Evolutionary conservation across 306 rosid species (phyloP), one percentile per base, ranked within the genome.

Genomic region (Prunus padus): DNA sequence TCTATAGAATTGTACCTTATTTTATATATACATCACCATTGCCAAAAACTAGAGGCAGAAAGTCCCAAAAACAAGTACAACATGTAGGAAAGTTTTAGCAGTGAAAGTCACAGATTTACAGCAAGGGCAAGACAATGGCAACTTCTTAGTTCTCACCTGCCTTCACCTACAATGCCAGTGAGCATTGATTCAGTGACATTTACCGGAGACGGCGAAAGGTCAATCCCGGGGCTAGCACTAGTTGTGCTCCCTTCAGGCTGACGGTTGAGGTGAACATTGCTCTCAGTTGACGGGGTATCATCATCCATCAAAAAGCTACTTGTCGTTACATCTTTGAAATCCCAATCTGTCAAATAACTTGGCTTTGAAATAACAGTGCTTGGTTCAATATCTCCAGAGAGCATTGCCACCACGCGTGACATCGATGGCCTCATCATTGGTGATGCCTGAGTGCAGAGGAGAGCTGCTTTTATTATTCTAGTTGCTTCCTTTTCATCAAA

Each of bases 351-450:
- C 63, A 79, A 65, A 79, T 79, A 79, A 55, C 78, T 72, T 12
- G 82, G 82, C 68, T 73, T 72, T 6, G 82, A 55, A 37, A 72
- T 79, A 2, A 15, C 62, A 16, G 16, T 66, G 42, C 63, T 74
- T 9, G 73, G 22, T 63, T 65, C 82, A 30, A 59, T 28, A 20
- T 72, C 76, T 45, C 82, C 78, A 0, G 74, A 13, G 30, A 79
- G 78, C 82, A 79, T 79, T 37, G 68, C 74, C 68, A 79, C 82
- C n/a, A 79, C 78, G 2, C 82, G 77, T 2, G 82, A 79, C 82
- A 79, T 79, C 1, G 78, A 52, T 14, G 82, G 82, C 16, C 82
- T 65, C 78, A 66, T 20, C 20, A 26, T 5, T 8, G 82, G 47
- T 2, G 82, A 65, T n/a, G 69, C 82, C 44, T 79, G 82, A 11